phyloP scores from a whole-genome alignment of 2,329 filamentous ascomycete species.

The Diaporthe vexans region DNA sequence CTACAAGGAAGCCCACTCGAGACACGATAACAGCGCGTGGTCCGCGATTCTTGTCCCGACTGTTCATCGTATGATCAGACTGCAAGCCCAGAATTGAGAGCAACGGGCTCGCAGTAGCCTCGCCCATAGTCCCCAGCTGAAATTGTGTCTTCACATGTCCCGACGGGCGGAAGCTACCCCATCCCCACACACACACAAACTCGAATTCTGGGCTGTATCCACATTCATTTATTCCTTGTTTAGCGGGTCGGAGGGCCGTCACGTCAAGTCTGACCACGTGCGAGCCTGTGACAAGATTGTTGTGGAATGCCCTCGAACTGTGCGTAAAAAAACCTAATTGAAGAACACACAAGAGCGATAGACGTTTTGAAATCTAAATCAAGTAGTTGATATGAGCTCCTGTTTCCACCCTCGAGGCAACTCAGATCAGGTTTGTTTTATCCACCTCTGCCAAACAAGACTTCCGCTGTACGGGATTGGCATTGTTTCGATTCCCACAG shows the following conservation, averaged over 20 bases:
- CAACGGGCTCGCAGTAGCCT: not conserved
- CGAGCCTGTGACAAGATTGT: not conserved
- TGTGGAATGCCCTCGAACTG: not conserved
- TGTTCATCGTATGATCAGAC: not conserved
- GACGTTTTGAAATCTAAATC: not conserved
- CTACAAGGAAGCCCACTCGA: slow-evolving; percentile 7
- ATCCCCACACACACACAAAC: slow-evolving; percentile 4
- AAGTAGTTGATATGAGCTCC: not conserved
- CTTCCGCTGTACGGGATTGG: not conserved
- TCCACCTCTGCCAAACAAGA: slow-evolving; percentile 3
- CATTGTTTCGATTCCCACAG: slow-evolving; percentile 7
- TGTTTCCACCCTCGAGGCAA: not conserved
- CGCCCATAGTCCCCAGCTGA: not conserved
- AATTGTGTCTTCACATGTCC: not conserved
- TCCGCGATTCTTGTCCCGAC: not conserved
- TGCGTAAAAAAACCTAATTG: not conserved
- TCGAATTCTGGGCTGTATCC: slow-evolving; percentile 8
- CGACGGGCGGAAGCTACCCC: not conserved
- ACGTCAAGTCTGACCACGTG: not conserved
- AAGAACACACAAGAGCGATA: not conserved
- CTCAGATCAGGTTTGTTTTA: not conserved
- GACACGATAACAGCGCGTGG: not conserved
- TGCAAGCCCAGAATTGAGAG: slow-evolving; percentile 4
- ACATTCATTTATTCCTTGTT: not conserved
- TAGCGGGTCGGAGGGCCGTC: not conserved